Evolutionary conservation across 257 asterid genomes (phyloP), one percentile per base, ranked within the genome.

Genomic region (Nicotiana noctiflora): DNA sequence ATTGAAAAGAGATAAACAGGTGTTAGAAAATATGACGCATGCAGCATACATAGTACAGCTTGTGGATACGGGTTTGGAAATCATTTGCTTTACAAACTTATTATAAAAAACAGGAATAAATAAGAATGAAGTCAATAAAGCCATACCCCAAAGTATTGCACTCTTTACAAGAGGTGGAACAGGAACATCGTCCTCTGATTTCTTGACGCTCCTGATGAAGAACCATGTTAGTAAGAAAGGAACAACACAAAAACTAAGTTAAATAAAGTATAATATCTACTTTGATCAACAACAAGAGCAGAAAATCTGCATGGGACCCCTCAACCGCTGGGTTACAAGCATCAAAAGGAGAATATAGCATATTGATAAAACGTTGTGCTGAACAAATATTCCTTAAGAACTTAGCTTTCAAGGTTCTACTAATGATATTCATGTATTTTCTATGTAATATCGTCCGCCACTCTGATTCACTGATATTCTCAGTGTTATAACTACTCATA

Each of bases 131-230:
- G 87, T 4, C 56, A 51, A 13, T 40, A 49, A 13, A 84, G 81
- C 62, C 82, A 66, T 91, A 92, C 98, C 98, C 99, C 98, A 96
- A 77, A 96, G 97, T 66, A 90, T 90, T 34, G 99, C 98, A 81
- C 98, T 92, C 93, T 92, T 94, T 80, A 96, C 4, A 78, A 92
- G 97, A 77, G 98, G 99, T 40, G 99, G 99, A 82, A 96, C 92
- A 74, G 98, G 99, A 86, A 96, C 84, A 76, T 95, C 99, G 13
- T 96, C 91, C 75, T 94, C 98, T 13, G 98, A 94, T 86, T 87
- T 94, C 79, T 86, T 87, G 37, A 92, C 84, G 89, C 88, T 93
- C 97, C 98, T 95, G 95, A 74, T 55, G 15, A 6, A 68, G 76
- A 19, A 80, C 31, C 44, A 51, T 6, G 40, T 21, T 74, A 44